Evolutionary conservation across 2,329 filamentous ascomycete species (phyloP), one percentile per base, ranked within the genome.

Genomic region (Neopestalotiopsis sp.): DNA sequence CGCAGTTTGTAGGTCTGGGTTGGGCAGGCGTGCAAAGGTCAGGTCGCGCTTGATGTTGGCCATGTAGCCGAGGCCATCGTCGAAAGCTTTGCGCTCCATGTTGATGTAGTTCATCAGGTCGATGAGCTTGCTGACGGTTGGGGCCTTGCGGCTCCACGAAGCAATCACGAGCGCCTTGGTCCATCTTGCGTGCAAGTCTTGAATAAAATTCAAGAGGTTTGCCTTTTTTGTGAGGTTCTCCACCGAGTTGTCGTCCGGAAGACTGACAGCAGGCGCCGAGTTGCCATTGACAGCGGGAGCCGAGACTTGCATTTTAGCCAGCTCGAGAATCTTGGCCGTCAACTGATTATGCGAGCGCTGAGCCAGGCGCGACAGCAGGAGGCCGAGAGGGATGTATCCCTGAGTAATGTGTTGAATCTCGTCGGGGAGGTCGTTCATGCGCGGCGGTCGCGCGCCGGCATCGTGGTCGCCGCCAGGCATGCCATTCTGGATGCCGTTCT

Each of bases 81-180:
- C 84, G 74, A 91, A 95, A 56, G 86, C 81, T 61, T 85, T 80
- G 70, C 90, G 86, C 74, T 92, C 87, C 68, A 84, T 81, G 69
- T 90, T 86, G 70, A 97, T 85, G 84, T 95, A 94, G 32, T 87
- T 86, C 77, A 92, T 93, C 72, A 99, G 83, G 76, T 98, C 95
- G 72, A 98, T 97, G 70, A 98, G 86, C 79, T 92, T 94, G 82
- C 92, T 92, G 74, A 98, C 93, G 74, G 92, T 90, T 52, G 90
- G 86, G 42, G 92, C 90, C 78, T 93, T 91, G 76, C 92, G 88
- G 77, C 92, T 93, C 96, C 96, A 99, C 81, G 96, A 92, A 1
- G 92, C 90, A 61, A 99, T 91, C 28, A 99, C 94, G 24, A 98
- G 85, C 7, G 95, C 89, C 82, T 99, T 98, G 78, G 97, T 94